Evolutionary conservation across 2,329 filamentous ascomycete genomes (phyloP), one percentile per base, ranked within the genome.

Genomic region (Thielaviopsis cerberus): DNA sequence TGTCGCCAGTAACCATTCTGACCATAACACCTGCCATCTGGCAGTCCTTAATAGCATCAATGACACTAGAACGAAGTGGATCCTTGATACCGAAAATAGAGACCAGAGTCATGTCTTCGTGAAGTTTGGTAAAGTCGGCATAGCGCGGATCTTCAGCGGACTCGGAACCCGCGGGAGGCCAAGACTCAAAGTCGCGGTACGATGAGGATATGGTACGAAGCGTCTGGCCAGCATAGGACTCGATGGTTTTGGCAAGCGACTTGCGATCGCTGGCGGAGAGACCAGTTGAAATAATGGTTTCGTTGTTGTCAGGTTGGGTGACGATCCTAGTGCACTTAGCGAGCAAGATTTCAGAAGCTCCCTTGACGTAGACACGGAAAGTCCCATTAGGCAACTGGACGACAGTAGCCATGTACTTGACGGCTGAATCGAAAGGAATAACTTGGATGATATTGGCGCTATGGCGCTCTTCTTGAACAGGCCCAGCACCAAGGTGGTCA

Each of bases 181-280:
- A 91, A 59, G 78, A 76, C 37, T 84, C 78, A 63, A 88, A 90
- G 64, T 91, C 86, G 56, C 81, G 82, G 68, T 86, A 89, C 25
- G 86, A 73, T 60, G 90, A 75, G 45, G 80, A 84, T 63, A 91
- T 89, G 1, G 86, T 89, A 61, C 86, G 79, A 50, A 91, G 74
- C 22, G 86, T 63, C 53, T 58, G 61, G 54, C 37, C 59, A 37
- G 60, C 63, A 57, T 59, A 62, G 8, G 60, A 59, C 20, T 41
- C 53, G 26, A 62, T 61, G 24, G 54, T 62, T 27, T 51, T 50
- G 2, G 53, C 15, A n/a, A 62, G 62, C 26, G 27, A 53, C 41
- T 59, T 53, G 30, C 76, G 74, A 62, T 81, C 78, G n/a, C 71
- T 71, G 1, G 61, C 53, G 51, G 82, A 78, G 62, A 81, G 80